Conservation (phyloP, 345 rosid species). For the Rhodamnia rubescens region DNA sequence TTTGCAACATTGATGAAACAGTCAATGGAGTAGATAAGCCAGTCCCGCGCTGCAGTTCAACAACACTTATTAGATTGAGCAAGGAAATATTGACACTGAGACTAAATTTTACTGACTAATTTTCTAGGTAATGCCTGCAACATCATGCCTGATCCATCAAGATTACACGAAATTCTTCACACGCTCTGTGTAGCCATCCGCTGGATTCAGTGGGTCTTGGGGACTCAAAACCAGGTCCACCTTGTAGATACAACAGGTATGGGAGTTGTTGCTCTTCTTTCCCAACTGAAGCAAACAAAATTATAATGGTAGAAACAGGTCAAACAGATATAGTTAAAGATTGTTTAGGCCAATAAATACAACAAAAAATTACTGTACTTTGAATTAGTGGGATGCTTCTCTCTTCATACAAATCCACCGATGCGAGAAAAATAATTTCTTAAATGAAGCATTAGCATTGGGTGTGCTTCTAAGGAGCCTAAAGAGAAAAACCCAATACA, state of each 20-base stretch:
- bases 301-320: background rate
- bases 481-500: background rate
- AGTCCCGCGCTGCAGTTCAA: slow-evolving; percentile 79
- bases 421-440: background rate
- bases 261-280: slow-evolving; percentile 74
- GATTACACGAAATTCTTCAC: slow-evolving; percentile 81
- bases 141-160: slow-evolving; percentile 81
- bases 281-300: slow-evolving; percentile 34
- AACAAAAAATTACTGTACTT: background rate
- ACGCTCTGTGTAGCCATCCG: slow-evolving; percentile 78
- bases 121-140: background rate
- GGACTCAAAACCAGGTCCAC: slow-evolving; percentile 94
- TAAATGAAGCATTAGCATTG: background rate
- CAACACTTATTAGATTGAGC: background rate
- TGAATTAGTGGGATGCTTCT: background rate
- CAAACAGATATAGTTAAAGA: background rate
- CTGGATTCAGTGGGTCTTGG: slow-evolving; percentile 75
- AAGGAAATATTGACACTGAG: background rate
- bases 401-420: background rate
- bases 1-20: slow-evolving; percentile 72
- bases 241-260: slow-evolving; percentile 69
- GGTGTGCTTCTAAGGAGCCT: background rate
- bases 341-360: background rate
- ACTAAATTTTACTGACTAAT: background rate
- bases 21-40: slow-evolving; percentile 84